Conservation (phyloP, 352 stramenopile species). For the Thraustochytrium sp. region DNA sequence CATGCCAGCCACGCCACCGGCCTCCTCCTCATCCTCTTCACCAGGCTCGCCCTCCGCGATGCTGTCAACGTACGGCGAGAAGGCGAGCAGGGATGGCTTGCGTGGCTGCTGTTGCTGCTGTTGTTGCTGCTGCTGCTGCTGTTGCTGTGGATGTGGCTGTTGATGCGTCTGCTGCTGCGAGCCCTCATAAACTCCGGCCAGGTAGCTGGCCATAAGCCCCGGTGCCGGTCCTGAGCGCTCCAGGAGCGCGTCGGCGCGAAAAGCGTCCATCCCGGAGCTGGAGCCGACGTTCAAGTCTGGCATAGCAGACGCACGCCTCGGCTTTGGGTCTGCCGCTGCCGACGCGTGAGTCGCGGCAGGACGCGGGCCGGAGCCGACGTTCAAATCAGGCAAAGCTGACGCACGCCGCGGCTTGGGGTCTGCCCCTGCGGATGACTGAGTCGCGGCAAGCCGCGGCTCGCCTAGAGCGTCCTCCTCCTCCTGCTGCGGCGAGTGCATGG, state of each 20-base stretch:
- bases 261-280: too few species aligned
- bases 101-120: neutral
- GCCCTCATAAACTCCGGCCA: neutral
- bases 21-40: neutral
- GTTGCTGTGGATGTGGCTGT: too few species aligned
- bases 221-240: too few species aligned
- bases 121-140: too few species aligned
- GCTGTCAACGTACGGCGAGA: neutral
- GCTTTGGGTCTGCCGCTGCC: neutral
- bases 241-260: too few species aligned
- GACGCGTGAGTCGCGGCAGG: too few species aligned
- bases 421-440: too few species aligned
- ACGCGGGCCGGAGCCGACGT: too few species aligned
- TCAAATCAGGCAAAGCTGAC: conserved; percentile 13
- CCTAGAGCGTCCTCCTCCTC: too few species aligned
- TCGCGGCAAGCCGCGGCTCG: too few species aligned
- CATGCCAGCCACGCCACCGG: neutral
- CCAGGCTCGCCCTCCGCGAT: neutral
- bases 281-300: neutral
- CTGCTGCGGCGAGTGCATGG: too few species aligned
- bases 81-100: neutral
- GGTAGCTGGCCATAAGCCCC: neutral
- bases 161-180: too few species aligned
- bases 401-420: neutral
- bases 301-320: neutral